Percentiles rank a stretch among this genome's conserved stretches.
Conservation (phyloP, 2,329 filamentous ascomycete genomes). For the Aureobasidium sp. region DNA sequence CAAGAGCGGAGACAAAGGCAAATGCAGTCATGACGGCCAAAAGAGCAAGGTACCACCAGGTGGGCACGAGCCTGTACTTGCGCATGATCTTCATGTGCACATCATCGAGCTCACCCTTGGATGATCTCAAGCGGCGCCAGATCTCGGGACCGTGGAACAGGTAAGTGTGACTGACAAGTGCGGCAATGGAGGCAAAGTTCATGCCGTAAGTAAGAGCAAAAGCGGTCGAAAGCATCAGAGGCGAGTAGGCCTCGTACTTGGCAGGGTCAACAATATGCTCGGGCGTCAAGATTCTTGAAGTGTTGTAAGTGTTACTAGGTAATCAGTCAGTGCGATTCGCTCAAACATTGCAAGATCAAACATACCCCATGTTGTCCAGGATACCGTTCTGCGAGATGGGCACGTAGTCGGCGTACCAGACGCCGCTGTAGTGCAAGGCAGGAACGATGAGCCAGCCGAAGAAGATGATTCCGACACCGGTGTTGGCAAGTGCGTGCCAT, state of each 20-base stretch:
- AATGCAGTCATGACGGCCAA: constrained; percentile 21
- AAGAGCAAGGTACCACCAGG: constrained; percentile 60
- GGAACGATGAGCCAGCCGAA: constrained; percentile 22
- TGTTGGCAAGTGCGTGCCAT: constrained; percentile 31
- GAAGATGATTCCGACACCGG: constrained; percentile 21
- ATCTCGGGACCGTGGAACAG: constrained; percentile 86
- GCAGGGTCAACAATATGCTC: constrained; percentile 72
- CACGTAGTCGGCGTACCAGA: constrained; percentile 76
- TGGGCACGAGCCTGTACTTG: constrained; percentile 72
- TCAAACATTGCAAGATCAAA: too few relatives aligned
- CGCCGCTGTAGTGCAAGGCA: constrained; percentile 55
- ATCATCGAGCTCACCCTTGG: constrained; percentile 51
- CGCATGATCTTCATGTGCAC: constrained; percentile 80
- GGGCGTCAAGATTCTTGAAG: constrained; percentile 67
- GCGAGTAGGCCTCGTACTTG: constrained; percentile 71
- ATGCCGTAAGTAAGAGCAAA: constrained; percentile 81
- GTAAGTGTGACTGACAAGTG: constrained; percentile 70
- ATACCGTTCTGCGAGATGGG: constrained; percentile 77
- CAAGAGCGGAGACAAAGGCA: constrained; percentile 15
- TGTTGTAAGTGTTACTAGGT: constrained; percentile 71
- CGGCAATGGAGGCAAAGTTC: constrained; percentile 75
- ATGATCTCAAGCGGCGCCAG: constrained; percentile 63
- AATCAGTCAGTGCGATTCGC: neutral
- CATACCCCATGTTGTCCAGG: constrained; percentile 61
- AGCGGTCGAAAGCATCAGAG: constrained; percentile 78